A percentile compares a stretch with the other conserved stretches of the same genome.
Conservation (phyloP, 208 protist species). For the Leishmania aethiopica region DNA sequence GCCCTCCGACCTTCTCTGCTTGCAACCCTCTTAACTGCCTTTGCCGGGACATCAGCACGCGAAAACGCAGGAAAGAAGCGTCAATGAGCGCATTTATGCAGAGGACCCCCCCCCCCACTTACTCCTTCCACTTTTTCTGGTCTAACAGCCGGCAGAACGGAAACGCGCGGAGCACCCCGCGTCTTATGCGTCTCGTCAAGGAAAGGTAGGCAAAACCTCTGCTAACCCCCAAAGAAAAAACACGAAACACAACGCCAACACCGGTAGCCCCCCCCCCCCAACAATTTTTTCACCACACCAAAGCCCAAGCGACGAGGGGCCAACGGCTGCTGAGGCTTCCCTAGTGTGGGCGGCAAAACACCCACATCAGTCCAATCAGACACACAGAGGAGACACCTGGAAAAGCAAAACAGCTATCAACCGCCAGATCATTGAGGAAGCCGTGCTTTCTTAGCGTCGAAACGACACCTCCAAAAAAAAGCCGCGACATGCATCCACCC, state of each 20-base stretch:
- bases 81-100: neutral
- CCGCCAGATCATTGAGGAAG: too few species aligned
- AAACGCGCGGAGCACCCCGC: neutral
- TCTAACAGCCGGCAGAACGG: neutral
- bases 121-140: neutral
- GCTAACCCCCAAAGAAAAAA: neutral
- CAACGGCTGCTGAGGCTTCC: fast-evolving
- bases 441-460: too few species aligned
- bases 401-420: too few species aligned
- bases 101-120: too few species aligned
- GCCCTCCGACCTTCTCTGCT: neutral
- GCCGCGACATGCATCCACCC: too few species aligned
- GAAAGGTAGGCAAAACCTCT: neutral
- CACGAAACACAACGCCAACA: too few species aligned
- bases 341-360: fast-evolving
- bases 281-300: neutral
- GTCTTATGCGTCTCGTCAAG: too few species aligned
- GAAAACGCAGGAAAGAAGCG: too few species aligned
- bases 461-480: too few species aligned
- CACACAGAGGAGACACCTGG: too few species aligned
- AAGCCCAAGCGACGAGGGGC: neutral
- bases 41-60: neutral
- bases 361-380: too few species aligned
- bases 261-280: too few species aligned
- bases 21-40: neutral